Base-by-base conservation (phyloP, 1,284 basidiomycete genomes). In the Ustilago crameri region DNA sequence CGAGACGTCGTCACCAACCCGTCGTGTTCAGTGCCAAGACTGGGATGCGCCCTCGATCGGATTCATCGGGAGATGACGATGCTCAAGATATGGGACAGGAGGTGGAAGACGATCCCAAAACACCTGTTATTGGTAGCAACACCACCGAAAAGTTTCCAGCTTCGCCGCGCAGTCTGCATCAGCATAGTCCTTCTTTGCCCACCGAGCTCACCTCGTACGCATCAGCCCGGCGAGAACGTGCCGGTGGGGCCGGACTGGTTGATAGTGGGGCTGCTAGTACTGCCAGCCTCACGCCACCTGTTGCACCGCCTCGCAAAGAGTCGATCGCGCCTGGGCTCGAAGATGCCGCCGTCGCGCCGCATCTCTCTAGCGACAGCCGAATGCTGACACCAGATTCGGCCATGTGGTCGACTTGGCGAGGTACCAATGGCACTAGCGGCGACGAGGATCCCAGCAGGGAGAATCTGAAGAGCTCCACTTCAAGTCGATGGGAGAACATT, bases 241-340 rank as follows among this genome's bases (percentile, higher is more conserved):
- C 60, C 9, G 51, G 48, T 5, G 52, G 30, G 3, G 9, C 37
- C 1, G 17, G 34, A 9, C 10, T 53, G 32, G 34, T 44, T 10
- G 47, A 43, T 18, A 49, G 55, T 44, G 51, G 49, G 17, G 30
- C 53, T 12, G 53, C 45, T 45, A 57, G 37, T 35, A 42, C 58
- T 0, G 49, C 40, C 15, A 50, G 59, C 27, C 24, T 51, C 12
- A 49, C 56, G 10, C 57, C 60, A 18, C 65, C 70, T 3, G 24
- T 61, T 14, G 57, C 51, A 22, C 70, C 64, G 23, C 70, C 70
- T 18, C 56, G 61, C n/a, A 73, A 73, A 24, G 70, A 65, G 32
- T 73, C 65, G 46, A 61, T 72, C 51, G 30, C 44, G 8, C 43
- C 48, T 0, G 50, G 49, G 17, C 22, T 48, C 1, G 51, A 57